Evolutionary conservation across 371 early-diverging fungal species (phyloP).

Genomic region (Syncephalastrum racemosum): DNA sequence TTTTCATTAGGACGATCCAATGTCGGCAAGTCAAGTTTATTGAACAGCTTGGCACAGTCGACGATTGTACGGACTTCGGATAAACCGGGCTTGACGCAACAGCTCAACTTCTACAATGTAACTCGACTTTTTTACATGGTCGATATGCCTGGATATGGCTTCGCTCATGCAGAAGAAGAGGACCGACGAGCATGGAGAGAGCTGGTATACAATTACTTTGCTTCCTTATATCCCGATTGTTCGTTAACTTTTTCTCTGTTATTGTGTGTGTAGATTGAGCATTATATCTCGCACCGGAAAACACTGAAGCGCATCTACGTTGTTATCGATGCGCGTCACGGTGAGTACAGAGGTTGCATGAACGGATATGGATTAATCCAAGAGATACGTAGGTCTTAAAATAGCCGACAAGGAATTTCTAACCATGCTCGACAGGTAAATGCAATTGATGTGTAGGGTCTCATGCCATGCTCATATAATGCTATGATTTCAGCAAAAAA

Average conservation of each 20-base stretch:
- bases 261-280: constrained; percentile 62
- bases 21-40: constrained; percentile 77
- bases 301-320: constrained; percentile 68
- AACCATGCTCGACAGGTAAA: constrained; percentile 53
- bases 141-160: constrained; percentile 91
- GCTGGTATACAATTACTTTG: constrained; percentile 46
- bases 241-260: background rate
- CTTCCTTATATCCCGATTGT: background rate
- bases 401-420: constrained; percentile 62
- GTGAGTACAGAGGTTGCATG: constrained; percentile 21
- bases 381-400: constrained; percentile 45
- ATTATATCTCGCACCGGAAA: constrained; percentile 60
- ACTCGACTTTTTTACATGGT: constrained; percentile 66
- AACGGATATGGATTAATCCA: background rate
- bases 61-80: constrained; percentile 63
- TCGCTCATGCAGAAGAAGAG: constrained; percentile 77
- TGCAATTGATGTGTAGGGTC: background rate
- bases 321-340: constrained; percentile 81
- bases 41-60: constrained; percentile 68
- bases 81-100: constrained; percentile 81
- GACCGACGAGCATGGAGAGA: constrained; percentile 58
- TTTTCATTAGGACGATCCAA: constrained; percentile 64
- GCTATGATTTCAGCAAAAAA: constrained; percentile 26
- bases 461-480: background rate
- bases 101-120: constrained; percentile 77